Percentiles rank a stretch among this genome's conserved stretches.
phyloP scores from a whole-genome alignment of 2,329 filamentous ascomycete species.

The Escovopsis sp. region DNA sequence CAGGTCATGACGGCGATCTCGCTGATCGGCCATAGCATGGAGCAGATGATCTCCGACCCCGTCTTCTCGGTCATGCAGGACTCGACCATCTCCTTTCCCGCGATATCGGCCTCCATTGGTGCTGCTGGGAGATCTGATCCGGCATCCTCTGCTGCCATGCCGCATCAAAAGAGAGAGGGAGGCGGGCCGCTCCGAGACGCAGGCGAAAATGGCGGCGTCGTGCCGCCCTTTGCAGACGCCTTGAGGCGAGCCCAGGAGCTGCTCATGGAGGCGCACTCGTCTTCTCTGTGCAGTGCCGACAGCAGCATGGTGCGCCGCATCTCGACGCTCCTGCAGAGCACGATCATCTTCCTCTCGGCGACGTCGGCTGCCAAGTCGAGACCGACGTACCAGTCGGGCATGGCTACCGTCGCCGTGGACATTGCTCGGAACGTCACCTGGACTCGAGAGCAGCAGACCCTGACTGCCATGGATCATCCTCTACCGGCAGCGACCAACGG shows the following conservation, averaged over 20 bases:
- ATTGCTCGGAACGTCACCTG: conserved; percentile 55
- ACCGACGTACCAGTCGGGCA: conserved; percentile 34
- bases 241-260: conserved; percentile 52
- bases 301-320: conserved; percentile 47
- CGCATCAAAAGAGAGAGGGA: conserved; percentile 15
- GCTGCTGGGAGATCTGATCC: conserved; percentile 21
- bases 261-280: conserved; percentile 47
- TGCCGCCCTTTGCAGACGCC: conserved; percentile 38
- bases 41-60: conserved; percentile 62
- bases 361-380: conserved; percentile 34
- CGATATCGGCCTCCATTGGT: conserved; percentile 36
- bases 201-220: conserved; percentile 8
- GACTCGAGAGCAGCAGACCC: conserved; percentile 46
- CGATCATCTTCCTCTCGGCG: conserved; percentile 51
- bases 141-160: conserved; percentile 20
- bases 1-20: conserved; percentile 53
- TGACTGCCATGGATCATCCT: conserved; percentile 6
- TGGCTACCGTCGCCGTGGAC: conserved; percentile 52
- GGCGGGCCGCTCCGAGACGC: too few relatives aligned
- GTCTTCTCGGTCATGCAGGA: conserved; percentile 85
- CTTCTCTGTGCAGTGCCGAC: conserved; percentile 38
- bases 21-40: conserved; percentile 52
- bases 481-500: conserved; percentile 10
- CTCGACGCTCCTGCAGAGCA: conserved; percentile 48
- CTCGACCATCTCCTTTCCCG: conserved; percentile 78